These are phyloP conservation scores for Akanthomyces uredinophilus DNA, from an alignment of 2,329 filamentous ascomycete species.

Conservation along the genomic window DNA sequence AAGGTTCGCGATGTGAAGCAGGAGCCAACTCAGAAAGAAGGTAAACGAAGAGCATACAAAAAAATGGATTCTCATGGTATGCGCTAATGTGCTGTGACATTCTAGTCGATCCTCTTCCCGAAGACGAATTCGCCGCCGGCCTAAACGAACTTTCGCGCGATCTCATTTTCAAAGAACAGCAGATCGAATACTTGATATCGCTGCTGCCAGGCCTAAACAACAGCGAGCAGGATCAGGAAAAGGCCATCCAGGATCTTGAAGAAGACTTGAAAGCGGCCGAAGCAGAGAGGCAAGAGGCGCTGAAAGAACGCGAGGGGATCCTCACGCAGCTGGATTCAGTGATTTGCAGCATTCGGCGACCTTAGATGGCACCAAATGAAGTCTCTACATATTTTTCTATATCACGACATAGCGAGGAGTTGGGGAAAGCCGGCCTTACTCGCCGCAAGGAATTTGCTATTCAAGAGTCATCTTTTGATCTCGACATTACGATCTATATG, in stretches of 20 bases:
- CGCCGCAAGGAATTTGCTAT: neutral
- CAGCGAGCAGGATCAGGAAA: constrained; percentile 71
- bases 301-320: constrained; percentile 59
- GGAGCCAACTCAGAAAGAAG: constrained; percentile 46
- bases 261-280: constrained; percentile 61
- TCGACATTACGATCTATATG: neutral
- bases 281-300: constrained; percentile 55
- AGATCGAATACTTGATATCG: constrained; percentile 73
- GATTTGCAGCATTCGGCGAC: constrained; percentile 54
- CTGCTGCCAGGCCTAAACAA: constrained; percentile 71
- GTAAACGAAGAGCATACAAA: constrained; percentile 25
- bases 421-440: constrained; percentile 10
- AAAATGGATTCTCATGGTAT: too few species aligned
- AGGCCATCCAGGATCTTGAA: constrained; percentile 59
- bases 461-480: neutral
- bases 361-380: constrained; percentile 35
- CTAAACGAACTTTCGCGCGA: constrained; percentile 71
- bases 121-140: constrained; percentile 60
- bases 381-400: constrained; percentile 8
- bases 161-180: constrained; percentile 73
- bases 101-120: constrained; percentile 56
- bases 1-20: constrained; percentile 55
- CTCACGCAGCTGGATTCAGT: constrained; percentile 56
- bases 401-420: constrained; percentile 26
- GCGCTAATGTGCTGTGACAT: constrained; percentile 11